These are phyloP conservation scores for Colletotrichum brevisporum DNA, from an alignment of 2,329 filamentous ascomycete genomes.

Conservation along the genomic window DNA sequence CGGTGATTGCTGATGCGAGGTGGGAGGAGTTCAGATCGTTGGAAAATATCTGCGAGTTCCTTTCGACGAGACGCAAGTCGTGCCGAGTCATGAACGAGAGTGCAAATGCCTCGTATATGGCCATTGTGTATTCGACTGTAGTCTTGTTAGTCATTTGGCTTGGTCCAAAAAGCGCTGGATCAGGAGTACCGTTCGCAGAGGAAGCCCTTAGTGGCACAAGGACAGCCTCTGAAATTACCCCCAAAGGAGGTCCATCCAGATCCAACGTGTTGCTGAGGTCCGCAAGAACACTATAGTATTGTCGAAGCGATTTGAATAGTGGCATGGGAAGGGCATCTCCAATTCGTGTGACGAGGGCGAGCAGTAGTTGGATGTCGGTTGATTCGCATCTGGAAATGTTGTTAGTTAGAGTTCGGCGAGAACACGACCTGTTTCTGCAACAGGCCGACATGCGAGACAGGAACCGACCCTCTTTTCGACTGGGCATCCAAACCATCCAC, in stretches of 20 bases:
- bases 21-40: constrained; percentile 53
- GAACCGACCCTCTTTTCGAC: constrained; percentile 6
- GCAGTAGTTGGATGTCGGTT: constrained; percentile 48
- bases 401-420: background rate
- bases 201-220: constrained; percentile 40
- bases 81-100: constrained; percentile 54
- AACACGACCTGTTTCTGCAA: background rate
- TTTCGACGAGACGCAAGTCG: constrained; percentile 58
- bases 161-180: background rate
- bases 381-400: constrained; percentile 38
- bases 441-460: background rate
- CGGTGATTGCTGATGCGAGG: constrained; percentile 59
- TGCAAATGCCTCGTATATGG: constrained; percentile 54
- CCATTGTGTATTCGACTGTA: constrained; percentile 2
- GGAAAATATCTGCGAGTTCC: constrained; percentile 54
- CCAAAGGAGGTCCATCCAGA: constrained; percentile 33
- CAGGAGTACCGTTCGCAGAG: constrained; percentile 29
- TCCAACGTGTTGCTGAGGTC: constrained; percentile 47
- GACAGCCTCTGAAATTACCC: constrained; percentile 42
- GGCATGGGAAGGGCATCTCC: constrained; percentile 47
- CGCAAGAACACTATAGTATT: constrained; percentile 59
- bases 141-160: constrained; percentile 9
- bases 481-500: constrained; percentile 50
- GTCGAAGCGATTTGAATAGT: constrained; percentile 45
- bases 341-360: constrained; percentile 54